Evolutionary conservation across 768 basidiomycete species (phyloP).

Genomic region (Suillus variegatus): DNA sequence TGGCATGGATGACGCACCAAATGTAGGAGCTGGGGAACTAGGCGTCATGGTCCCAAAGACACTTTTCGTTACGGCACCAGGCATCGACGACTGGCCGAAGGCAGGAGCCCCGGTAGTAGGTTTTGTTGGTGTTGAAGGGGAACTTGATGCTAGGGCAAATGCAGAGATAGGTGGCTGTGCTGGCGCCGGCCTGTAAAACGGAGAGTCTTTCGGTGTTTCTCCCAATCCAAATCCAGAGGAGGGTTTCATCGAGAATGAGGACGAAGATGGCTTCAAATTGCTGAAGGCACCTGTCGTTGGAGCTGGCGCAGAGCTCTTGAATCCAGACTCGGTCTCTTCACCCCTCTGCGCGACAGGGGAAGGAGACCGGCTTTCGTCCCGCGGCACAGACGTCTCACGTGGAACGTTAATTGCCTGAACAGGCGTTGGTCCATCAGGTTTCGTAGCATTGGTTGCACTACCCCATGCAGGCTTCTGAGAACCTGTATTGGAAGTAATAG

Average conservation of each 20-base stretch:
- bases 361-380: constrained; percentile 31
- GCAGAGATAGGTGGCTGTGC: constrained; percentile 39
- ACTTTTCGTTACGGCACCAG: constrained; percentile 22
- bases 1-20: constrained; percentile 38
- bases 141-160: constrained; percentile 32
- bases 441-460: constrained; percentile 9
- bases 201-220: constrained; percentile 44
- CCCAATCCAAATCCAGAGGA: constrained; percentile 36
- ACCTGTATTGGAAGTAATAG: constrained; percentile 18
- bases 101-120: constrained; percentile 25
- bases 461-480: constrained; percentile 26
- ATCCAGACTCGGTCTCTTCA: constrained; percentile 10
- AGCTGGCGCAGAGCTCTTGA: constrained; percentile 26
- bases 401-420: constrained; percentile 6
- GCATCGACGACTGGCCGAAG: constrained; percentile 42
- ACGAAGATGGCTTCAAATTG: constrained; percentile 34
- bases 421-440: constrained; percentile 12
- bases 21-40: constrained; percentile 30
- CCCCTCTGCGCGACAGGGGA: constrained; percentile 20
- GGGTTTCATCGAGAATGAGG: constrained; percentile 37
- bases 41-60: constrained; percentile 20
- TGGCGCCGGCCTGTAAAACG: constrained; percentile 48
- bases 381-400: constrained; percentile 16
- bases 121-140: constrained; percentile 28
- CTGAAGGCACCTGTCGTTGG: constrained; percentile 41